Percentiles rank a stretch among this genome's conserved stretches.
Conservation (phyloP, 164 flowering plant genomes). For the Magnolia sinica region DNA sequence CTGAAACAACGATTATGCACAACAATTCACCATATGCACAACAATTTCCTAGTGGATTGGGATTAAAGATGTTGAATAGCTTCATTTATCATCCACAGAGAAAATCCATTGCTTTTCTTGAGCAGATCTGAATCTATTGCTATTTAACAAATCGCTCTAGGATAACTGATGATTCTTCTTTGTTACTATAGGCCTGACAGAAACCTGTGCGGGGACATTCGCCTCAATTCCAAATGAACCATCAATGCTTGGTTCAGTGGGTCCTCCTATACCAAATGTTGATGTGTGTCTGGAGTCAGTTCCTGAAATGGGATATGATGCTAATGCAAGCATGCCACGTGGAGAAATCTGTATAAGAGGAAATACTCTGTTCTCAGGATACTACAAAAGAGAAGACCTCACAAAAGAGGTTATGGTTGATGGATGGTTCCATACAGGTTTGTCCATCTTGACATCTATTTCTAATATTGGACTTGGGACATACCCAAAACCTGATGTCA, state of each 20-base stretch:
- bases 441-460: slow-evolving; percentile 5
- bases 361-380: slow-evolving; percentile 77
- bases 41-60: not conserved
- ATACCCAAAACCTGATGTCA: not conserved
- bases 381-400: slow-evolving; percentile 90
- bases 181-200: slow-evolving; percentile 71
- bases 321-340: slow-evolving; percentile 71
- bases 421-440: slow-evolving; percentile 99
- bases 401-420: slow-evolving; percentile 78
- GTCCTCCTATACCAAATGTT: slow-evolving; percentile 90
- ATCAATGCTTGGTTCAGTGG: slow-evolving; percentile 90
- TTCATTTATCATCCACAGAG: too few relatives aligned
- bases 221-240: slow-evolving; percentile 72
- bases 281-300: slow-evolving; percentile 92
- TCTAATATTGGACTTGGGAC: not conserved
- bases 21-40: not conserved
- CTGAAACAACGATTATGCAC: too few relatives aligned
- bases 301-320: slow-evolving; percentile 98
- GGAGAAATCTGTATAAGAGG: slow-evolving; percentile 93
- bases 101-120: not conserved
- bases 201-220: slow-evolving; percentile 95
- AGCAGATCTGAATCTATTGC: not conserved
- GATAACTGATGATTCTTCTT: slow-evolving; percentile 4
- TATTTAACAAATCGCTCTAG: not conserved
- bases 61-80: too few relatives aligned